phyloP scores from a whole-genome alignment of 2,329 filamentous ascomycete genomes.

The Diaporthe australafricana region DNA sequence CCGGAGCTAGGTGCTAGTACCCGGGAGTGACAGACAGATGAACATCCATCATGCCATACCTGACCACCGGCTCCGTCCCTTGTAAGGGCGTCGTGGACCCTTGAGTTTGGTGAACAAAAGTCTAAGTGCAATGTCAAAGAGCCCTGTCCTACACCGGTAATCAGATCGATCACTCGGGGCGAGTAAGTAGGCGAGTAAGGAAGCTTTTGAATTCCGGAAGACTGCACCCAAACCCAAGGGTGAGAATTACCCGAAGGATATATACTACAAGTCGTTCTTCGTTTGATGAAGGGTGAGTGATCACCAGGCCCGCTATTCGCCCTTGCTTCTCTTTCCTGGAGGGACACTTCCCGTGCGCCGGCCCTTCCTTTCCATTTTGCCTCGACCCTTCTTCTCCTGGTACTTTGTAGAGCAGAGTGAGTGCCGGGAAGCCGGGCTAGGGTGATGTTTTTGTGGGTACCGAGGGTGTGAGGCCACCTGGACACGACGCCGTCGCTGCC shows the following conservation, averaged over 20 bases:
- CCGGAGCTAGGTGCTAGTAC: too few species aligned
- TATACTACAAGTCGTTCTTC: neutral
- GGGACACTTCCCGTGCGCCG: too few species aligned
- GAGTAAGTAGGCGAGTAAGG: neutral
- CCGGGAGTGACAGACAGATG: too few species aligned
- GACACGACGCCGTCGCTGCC: neutral
- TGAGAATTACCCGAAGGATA: neutral
- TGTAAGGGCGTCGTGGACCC: too few species aligned
- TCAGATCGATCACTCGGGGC: neutral
- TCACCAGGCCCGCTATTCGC: neutral
- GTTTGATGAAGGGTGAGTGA: too few species aligned
- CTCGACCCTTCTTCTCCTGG: neutral
- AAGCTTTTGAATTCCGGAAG: neutral
- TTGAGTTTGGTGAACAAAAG: too few species aligned
- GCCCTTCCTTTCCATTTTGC: neutral
- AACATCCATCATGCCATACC: too few species aligned
- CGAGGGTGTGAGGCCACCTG: neutral
- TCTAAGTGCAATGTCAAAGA: too few species aligned
- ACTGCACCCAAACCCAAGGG: neutral
- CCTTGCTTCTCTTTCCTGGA: neutral
- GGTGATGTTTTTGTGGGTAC: slow-evolving; percentile 2
- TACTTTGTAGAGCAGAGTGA: neutral
- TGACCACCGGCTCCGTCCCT: too few species aligned
- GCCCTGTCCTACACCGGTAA: too few species aligned
- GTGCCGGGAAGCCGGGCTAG: neutral